A percentile compares a stretch with the other conserved stretches of the same genome.
Conservation (phyloP, 2,329 filamentous ascomycete genomes). For the Cadophora gregata region DNA sequence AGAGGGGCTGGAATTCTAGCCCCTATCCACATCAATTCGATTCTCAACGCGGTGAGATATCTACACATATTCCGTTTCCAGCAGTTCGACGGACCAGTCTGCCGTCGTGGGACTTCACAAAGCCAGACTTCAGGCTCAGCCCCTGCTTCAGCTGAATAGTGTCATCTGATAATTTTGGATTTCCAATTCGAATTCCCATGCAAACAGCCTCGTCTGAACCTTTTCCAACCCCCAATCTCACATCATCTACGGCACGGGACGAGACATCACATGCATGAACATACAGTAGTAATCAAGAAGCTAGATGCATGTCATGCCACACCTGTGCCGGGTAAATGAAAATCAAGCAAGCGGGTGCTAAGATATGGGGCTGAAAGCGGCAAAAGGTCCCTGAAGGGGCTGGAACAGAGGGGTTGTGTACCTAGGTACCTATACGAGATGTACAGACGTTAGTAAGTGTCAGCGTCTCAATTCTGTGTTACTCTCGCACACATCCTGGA, state of each 20-base stretch:
- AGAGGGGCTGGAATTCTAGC: no score
- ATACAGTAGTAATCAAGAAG: not conserved
- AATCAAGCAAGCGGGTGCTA: not conserved
- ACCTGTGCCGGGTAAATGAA: not conserved
- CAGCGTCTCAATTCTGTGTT: not conserved
- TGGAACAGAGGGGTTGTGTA: not conserved
- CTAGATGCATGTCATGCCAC: not conserved
- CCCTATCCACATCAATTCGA: no score
- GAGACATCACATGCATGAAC: not conserved
- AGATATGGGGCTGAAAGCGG: not conserved
- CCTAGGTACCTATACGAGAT: not conserved
- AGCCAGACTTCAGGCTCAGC: no score
- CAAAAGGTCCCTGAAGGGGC: no score
- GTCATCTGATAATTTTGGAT: not conserved
- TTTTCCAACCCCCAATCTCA: not conserved
- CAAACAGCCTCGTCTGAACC: not conserved
- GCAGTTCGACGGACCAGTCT: no score
- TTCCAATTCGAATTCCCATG: not conserved
- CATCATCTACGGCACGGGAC: not conserved
- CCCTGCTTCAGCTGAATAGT: not conserved
- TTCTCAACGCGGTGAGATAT: no score
- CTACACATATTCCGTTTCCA: no score
- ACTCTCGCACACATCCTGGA: no score
- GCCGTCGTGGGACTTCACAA: no score
- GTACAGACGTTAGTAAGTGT: not conserved